Conservation (phyloP, 1,284 basidiomycete species). For the Sanguinoderma infundibulare region DNA sequence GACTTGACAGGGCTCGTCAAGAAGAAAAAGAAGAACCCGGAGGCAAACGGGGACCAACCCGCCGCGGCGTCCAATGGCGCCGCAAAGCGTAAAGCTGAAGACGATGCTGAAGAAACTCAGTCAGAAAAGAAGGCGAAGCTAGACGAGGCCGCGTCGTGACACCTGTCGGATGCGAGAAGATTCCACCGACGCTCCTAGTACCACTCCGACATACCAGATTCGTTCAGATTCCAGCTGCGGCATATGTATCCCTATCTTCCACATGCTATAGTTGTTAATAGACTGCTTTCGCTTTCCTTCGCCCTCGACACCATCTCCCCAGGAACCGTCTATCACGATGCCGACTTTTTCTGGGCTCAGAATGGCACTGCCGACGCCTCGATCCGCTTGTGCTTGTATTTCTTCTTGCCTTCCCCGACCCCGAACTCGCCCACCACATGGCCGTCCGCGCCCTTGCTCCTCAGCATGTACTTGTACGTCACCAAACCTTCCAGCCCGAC, state of each 20-base stretch:
- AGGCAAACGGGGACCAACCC: slow-evolving; percentile 29
- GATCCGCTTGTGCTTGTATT: slow-evolving; percentile 74
- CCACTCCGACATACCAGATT: neutral
- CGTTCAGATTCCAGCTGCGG: neutral
- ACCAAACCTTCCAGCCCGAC: slow-evolving; percentile 95
- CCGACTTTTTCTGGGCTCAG: slow-evolving; percentile 26
- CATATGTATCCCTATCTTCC: slow-evolving; percentile 26
- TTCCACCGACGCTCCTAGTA: neutral
- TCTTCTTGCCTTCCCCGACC: slow-evolving; percentile 69
- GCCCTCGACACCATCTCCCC: neutral
- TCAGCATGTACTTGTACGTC: slow-evolving; percentile 93
- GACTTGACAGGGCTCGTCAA: slow-evolving; percentile 84
- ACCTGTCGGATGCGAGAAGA: slow-evolving; percentile 1
- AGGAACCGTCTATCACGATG: neutral
- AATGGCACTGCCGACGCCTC: slow-evolving; percentile 53
- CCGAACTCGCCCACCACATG: slow-evolving; percentile 87
- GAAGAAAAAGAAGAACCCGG: slow-evolving; percentile 78
- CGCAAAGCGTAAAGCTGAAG: slow-evolving; percentile 74
- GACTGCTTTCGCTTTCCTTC: slow-evolving; percentile 5
- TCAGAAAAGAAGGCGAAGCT: slow-evolving; percentile 72
- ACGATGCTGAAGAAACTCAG: slow-evolving; percentile 47
- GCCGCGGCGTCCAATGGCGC: slow-evolving; percentile 34
- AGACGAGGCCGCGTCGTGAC: slow-evolving; percentile 39
- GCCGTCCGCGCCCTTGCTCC: slow-evolving; percentile 72
- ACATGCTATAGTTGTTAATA: slow-evolving; percentile 15